A percentile compares a stretch with the other conserved stretches of the same genome.
Conservation (phyloP, 495 filamentous ascomycete species). For the Penicillium diatomitis region DNA sequence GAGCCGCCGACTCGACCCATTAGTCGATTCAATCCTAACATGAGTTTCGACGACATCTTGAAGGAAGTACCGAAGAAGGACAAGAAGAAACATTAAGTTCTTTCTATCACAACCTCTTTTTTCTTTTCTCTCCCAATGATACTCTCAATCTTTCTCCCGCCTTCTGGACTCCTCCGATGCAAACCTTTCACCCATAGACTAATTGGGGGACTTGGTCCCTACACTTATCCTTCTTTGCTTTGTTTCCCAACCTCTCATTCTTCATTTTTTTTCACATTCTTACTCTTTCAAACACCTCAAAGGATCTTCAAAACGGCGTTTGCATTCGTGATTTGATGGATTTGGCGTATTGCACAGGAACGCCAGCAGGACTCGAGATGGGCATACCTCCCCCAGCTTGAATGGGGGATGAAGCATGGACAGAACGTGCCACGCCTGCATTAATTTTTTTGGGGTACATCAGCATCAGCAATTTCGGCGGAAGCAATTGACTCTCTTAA, state of each 20-base stretch:
- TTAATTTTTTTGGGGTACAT: conserved; percentile 18
- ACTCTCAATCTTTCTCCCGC: no score
- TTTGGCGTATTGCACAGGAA: conserved; percentile 21
- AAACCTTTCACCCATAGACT: no score
- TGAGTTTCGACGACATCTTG: conserved; percentile 47
- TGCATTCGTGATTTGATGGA: conserved; percentile 2
- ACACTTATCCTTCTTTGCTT: no score
- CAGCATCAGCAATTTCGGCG: conserved; percentile 16
- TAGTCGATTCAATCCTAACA: conserved; percentile 39
- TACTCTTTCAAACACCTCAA: neutral
- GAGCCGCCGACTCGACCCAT: conserved; percentile 33
- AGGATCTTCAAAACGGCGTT: no score
- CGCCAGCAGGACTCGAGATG: conserved; percentile 13
- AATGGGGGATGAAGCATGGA: conserved; percentile 10
- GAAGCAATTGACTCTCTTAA: conserved; percentile 2
- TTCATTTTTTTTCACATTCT: conserved; percentile 4
- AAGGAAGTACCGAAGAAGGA: conserved; percentile 34
- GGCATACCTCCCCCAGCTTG: conserved; percentile 12
- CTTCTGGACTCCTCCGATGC: no score
- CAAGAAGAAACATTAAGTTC: conserved; percentile 32
- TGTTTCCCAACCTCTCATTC: conserved; percentile 1
- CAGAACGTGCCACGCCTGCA: conserved; percentile 10
- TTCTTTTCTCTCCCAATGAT: neutral
- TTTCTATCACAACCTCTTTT: conserved; percentile 4
- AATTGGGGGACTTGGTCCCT: no score